Conservation (phyloP, 495 filamentous ascomycete species). For the Cenococcum geophilum region DNA sequence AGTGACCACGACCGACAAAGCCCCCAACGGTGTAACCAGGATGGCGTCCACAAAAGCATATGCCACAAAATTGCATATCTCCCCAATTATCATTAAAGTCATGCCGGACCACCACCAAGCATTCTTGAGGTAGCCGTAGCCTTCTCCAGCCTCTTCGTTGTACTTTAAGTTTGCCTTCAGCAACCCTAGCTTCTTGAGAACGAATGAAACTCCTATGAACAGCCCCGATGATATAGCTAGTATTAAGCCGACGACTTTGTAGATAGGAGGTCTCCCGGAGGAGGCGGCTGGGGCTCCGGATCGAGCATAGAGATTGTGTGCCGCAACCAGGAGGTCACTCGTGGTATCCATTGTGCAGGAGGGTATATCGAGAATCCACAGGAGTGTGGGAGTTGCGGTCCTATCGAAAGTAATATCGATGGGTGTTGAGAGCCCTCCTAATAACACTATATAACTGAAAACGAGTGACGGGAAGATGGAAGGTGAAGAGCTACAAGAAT, state of each 20-base stretch:
- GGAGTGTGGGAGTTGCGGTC: background rate
- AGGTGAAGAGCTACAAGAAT: background rate
- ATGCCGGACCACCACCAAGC: conserved; percentile 93
- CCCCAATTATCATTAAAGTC: conserved; percentile 94
- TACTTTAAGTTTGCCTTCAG: conserved; percentile 94
- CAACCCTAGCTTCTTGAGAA: conserved; percentile 88
- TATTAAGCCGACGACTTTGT: conserved; percentile 82
- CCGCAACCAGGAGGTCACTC: conserved; percentile 39
- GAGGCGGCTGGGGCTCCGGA: conserved; percentile 31
- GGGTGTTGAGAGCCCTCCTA: background rate
- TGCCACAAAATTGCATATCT: conserved; percentile 95
- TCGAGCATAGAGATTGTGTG: conserved; percentile 47
- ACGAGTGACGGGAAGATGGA: background rate
- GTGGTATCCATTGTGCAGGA: conserved; percentile 45
- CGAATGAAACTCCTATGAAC: conserved; percentile 94
- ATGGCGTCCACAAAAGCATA: conserved; percentile 98
- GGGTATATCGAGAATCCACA: conserved; percentile 3
- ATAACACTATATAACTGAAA: background rate
- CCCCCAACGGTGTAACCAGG: conserved; percentile 87
- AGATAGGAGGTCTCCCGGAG: conserved; percentile 50
- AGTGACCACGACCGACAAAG: conserved; percentile 91
- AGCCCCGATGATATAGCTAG: conserved; percentile 82
- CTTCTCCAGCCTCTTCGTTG: conserved; percentile 91
- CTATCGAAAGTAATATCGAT: background rate
- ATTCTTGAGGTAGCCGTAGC: conserved; percentile 97